Conservation (phyloP, 2,329 filamentous ascomycete species). For the Fusarium lyarnte region DNA sequence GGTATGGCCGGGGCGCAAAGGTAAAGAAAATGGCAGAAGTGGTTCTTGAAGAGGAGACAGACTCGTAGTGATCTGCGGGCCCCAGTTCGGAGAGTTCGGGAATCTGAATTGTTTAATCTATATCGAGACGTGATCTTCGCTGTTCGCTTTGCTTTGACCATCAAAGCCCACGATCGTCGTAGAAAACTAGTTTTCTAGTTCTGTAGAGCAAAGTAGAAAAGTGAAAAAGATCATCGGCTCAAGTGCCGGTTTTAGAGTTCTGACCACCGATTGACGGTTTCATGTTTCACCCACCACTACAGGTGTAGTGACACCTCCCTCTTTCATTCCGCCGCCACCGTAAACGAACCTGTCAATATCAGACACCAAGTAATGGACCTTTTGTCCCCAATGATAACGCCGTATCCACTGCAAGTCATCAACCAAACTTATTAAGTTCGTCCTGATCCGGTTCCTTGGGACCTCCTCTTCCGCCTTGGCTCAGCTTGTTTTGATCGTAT, state of each 20-base stretch:
- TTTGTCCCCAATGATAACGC: neutral
- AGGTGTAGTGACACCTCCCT: neutral
- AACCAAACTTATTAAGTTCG: neutral
- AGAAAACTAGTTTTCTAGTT: neutral
- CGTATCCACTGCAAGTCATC: neutral
- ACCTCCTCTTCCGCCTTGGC: neutral
- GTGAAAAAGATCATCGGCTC: neutral
- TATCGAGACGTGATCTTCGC: neutral
- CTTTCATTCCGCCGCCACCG: neutral
- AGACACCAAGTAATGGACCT: neutral
- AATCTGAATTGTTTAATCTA: neutral
- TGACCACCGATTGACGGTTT: neutral
- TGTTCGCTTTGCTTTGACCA: neutral
- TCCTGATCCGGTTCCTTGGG: neutral
- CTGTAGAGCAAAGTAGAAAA: neutral
- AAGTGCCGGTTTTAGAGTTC: neutral
- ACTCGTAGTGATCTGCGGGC: slow-evolving; percentile 1
- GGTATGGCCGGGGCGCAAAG: neutral
- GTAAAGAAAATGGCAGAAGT: neutral
- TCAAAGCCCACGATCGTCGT: neutral
- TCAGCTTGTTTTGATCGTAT: neutral
- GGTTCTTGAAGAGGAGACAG: neutral
- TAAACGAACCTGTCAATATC: neutral
- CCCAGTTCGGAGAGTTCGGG: neutral
- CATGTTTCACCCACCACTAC: neutral